Evolutionary conservation across 2,329 filamentous ascomycete species (phyloP).

Genomic region (Didymellaceae sp.): DNA sequence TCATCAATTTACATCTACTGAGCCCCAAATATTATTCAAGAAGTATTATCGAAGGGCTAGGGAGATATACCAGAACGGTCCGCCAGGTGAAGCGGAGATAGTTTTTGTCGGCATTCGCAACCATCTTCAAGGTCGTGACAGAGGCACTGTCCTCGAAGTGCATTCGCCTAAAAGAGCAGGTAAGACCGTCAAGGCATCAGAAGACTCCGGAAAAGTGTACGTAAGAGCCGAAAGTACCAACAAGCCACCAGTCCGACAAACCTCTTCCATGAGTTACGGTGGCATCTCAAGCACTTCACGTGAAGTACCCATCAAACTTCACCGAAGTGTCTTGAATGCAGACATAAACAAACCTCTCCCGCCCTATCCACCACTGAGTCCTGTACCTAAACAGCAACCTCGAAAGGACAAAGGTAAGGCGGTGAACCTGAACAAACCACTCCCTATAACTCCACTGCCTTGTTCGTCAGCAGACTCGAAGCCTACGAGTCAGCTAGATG

Average conservation of each 20-base stretch:
- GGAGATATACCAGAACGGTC: constrained; percentile 31
- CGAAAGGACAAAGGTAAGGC: neutral
- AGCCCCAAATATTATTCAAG: constrained; percentile 1
- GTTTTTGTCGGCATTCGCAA: constrained; percentile 27
- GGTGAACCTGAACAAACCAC: neutral
- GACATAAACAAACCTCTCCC: constrained; percentile 27
- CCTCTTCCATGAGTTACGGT: constrained; percentile 4
- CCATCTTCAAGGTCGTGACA: constrained; percentile 16
- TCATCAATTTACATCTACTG: too few species aligned
- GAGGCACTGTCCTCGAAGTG: neutral
- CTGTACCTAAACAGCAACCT: constrained; percentile 1
- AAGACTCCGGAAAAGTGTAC: neutral
- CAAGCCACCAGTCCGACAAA: neutral
- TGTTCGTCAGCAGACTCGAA: neutral
- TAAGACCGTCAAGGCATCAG: neutral
- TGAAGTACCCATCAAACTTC: constrained; percentile 20
- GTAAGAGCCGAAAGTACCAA: neutral
- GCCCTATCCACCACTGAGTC: constrained; percentile 11
- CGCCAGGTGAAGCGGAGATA: constrained; percentile 36
- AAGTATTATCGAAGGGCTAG: constrained; percentile 19
- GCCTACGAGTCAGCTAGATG: neutral
- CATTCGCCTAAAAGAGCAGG: neutral
- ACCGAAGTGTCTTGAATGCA: neutral
- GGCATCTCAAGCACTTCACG: constrained; percentile 15
- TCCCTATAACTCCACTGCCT: constrained; percentile 13